These are phyloP conservation scores for Hymenotorrendiella dingleyae DNA, from an alignment of 2,329 filamentous ascomycete species.

Conservation along the genomic window DNA sequence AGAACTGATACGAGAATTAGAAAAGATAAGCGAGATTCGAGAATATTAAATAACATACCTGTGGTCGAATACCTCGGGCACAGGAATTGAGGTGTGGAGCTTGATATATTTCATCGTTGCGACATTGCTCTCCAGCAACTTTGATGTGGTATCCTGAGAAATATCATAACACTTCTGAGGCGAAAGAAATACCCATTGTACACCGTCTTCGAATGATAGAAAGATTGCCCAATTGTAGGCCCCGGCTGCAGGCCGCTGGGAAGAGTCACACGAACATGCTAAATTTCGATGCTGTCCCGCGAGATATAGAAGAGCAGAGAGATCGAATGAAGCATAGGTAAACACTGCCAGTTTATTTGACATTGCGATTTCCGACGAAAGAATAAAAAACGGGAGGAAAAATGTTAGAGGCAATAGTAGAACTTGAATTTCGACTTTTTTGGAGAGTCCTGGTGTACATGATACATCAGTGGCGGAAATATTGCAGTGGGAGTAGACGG, in stretches of 20 bases:
- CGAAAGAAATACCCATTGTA: constrained; percentile 15
- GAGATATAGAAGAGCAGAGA: constrained; percentile 6
- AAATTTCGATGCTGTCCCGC: constrained; percentile 9
- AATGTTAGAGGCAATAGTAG: too few species aligned
- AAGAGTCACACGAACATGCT: constrained; percentile 10
- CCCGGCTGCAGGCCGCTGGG: constrained; percentile 6
- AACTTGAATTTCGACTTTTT: too few species aligned
- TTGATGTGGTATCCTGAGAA: constrained; percentile 4
- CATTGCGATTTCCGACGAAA: too few species aligned
- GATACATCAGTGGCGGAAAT: too few species aligned
- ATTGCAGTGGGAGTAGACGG: too few species aligned
- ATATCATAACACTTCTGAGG: constrained; percentile 4
- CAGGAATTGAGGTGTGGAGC: constrained; percentile 11
- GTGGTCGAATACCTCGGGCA: constrained; percentile 10
- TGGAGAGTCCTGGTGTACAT: too few species aligned
- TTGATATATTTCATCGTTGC: constrained; percentile 15
- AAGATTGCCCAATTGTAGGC: constrained; percentile 13
- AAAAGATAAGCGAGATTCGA: too few species aligned
- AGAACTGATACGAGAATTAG: too few species aligned
- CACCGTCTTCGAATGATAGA: constrained; percentile 12
- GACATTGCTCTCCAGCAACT: constrained; percentile 12
- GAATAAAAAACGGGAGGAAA: too few species aligned
- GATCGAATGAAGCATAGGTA: constrained; percentile 1
- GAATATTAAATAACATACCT: constrained; percentile 10
- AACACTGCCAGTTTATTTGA: too few species aligned